Conservation (phyloP, 169 alveolate species). For the Eimeria necatrix region DNA sequence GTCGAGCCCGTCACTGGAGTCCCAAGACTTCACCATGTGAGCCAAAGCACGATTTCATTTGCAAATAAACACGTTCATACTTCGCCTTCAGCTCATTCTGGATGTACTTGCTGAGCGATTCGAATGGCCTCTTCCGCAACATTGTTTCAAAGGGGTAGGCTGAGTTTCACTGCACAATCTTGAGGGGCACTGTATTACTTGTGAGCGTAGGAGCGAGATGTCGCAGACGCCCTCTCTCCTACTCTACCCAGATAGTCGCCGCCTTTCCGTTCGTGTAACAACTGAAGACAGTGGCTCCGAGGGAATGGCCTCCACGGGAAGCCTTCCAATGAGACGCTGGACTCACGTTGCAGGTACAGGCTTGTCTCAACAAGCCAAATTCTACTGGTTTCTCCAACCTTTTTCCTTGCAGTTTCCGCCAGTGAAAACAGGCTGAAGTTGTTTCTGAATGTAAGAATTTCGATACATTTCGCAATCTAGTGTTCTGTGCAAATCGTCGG, state of each 20-base stretch:
- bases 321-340: conserved; percentile 80
- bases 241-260: conserved; percentile 76
- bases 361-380: neutral
- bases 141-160: conserved; percentile 81
- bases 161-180: neutral
- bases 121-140: conserved; percentile 79
- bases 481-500: neutral
- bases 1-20: conserved; percentile 77
- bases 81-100: conserved; percentile 77
- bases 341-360: conserved; percentile 78
- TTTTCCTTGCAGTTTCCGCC: conserved; percentile 39
- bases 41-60: neutral
- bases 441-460: conserved; percentile 67
- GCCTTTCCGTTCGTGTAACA: conserved; percentile 79
- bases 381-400: neutral
- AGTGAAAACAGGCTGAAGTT: conserved; percentile 40
- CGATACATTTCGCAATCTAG: neutral
- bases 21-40: conserved; percentile 74
- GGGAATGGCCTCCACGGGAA: conserved; percentile 78
- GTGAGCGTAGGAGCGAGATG: conserved; percentile 67
- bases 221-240: conserved; percentile 80
- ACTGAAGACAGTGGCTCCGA: conserved; percentile 78
- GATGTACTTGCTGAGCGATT: conserved; percentile 80
- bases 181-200: neutral
- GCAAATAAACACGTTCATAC: neutral